Conservation (phyloP, 208 protist genomes). For the Crithidia sp. region DNA sequence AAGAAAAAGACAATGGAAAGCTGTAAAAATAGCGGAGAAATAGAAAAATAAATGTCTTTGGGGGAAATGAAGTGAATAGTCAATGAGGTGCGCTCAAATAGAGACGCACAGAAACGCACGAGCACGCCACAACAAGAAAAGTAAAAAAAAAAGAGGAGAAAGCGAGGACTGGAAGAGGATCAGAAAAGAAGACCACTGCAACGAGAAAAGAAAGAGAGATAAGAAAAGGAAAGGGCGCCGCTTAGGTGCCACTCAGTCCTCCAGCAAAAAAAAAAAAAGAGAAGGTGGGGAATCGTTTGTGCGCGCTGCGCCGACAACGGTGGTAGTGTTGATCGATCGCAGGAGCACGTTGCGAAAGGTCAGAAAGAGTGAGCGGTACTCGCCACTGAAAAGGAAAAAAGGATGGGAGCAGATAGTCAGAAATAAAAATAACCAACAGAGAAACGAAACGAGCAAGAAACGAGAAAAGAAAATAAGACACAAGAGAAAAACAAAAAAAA, state of each 20-base stretch:
- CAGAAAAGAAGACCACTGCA: neutral
- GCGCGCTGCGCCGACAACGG: too few species aligned
- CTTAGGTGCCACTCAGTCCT: too few species aligned
- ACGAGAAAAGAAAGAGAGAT: neutral
- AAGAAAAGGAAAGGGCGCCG: neutral
- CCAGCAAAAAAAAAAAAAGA: neutral
- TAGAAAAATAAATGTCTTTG: neutral
- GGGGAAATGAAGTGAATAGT: neutral
- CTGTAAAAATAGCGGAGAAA: neutral
- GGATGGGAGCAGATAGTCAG: too few species aligned
- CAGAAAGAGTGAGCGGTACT: too few species aligned
- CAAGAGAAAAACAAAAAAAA: too few species aligned
- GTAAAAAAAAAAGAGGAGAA: neutral
- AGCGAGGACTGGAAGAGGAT: too few species aligned
- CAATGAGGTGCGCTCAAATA: neutral
- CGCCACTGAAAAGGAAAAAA: too few species aligned
- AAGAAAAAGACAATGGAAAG: neutral
- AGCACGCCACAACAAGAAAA: neutral
- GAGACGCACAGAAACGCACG: neutral
- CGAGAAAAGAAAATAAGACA: too few species aligned
- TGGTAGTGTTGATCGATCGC: too few species aligned
- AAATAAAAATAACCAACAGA: too few species aligned
- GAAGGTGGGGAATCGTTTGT: neutral
- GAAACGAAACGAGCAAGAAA: too few species aligned
- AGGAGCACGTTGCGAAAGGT: too few species aligned